Percentiles rank a stretch among this genome's conserved stretches.
phyloP scores from a whole-genome alignment of 805 yeast species.

The Lachancea meyersii region DNA sequence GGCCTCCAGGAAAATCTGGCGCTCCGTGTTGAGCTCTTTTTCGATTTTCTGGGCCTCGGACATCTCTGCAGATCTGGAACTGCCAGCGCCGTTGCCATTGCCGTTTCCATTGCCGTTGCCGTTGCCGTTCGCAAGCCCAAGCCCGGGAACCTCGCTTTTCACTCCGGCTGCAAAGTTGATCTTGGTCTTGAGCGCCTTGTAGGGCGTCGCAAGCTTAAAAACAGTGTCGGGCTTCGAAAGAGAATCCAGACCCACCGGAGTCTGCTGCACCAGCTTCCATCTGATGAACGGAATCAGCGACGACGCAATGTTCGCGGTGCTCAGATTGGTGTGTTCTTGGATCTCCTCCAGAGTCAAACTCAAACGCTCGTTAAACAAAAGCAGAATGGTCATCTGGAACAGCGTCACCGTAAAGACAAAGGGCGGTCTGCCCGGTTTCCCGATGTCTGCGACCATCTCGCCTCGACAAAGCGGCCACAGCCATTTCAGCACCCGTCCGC shows the following conservation, averaged over 20 bases:
- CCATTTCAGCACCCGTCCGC: conserved; percentile 90
- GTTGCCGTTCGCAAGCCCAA: conserved; percentile 33
- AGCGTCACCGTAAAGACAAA: conserved; percentile 75
- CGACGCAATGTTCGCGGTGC: conserved; percentile 60
- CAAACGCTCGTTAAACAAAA: conserved; percentile 68
- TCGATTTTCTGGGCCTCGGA: conserved; percentile 52
- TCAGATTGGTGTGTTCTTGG: conserved; percentile 59
- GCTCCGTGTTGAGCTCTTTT: conserved; percentile 78
- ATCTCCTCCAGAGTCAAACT: conserved; percentile 49
- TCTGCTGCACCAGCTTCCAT: conserved; percentile 63
- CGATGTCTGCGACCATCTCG: conserved; percentile 79
- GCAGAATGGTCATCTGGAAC: conserved; percentile 78
- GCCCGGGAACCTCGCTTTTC: conserved; percentile 33
- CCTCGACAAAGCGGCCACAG: conserved; percentile 92
- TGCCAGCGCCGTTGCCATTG: not conserved
- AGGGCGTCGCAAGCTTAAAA: conserved; percentile 70
- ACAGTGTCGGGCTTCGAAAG: conserved; percentile 47
- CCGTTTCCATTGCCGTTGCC: not conserved
- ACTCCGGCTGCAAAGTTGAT: conserved; percentile 69
- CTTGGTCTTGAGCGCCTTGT: conserved; percentile 75
- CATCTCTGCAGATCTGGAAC: conserved; percentile 37
- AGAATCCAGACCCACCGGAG: conserved; percentile 55
- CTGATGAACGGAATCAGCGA: conserved; percentile 74
- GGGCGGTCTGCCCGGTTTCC: conserved; percentile 76
- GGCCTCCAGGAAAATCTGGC: conserved; percentile 81